phyloP scores from a whole-genome alignment of 2,329 filamentous ascomycete species.

The Clonostachys sp. region DNA sequence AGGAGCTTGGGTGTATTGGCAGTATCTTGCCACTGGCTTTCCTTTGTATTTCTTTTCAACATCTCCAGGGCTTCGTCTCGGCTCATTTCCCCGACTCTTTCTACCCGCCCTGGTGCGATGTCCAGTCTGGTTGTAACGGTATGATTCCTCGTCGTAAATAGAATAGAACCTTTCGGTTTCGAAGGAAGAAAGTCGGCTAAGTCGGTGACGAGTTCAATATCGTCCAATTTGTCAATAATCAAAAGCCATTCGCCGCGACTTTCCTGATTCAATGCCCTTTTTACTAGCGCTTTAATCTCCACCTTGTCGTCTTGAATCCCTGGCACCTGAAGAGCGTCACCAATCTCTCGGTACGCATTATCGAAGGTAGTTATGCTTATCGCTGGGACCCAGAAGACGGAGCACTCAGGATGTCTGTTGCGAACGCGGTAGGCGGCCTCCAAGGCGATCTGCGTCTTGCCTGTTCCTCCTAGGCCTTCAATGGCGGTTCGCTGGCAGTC shows the following conservation, averaged over 20 bases:
- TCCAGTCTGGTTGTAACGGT: no score
- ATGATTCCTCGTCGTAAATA: conserved; percentile 8
- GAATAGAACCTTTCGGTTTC: conserved; percentile 6
- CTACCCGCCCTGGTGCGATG: conserved; percentile 1
- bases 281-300: conserved; percentile 28
- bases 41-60: conserved; percentile 8
- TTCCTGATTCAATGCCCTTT: conserved; percentile 18
- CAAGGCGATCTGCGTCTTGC: conserved; percentile 32
- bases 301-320: conserved; percentile 22
- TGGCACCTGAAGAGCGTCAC: conserved; percentile 12
- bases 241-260: conserved; percentile 28
- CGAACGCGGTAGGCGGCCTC: conserved; percentile 21
- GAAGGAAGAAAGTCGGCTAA: conserved; percentile 19
- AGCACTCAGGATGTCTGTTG: conserved; percentile 17
- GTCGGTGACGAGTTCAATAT: conserved; percentile 18
- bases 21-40: not conserved
- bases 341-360: conserved; percentile 25
- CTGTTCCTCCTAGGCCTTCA: conserved; percentile 24
- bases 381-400: conserved; percentile 33
- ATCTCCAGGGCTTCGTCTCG: conserved; percentile 11
- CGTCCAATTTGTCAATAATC: conserved; percentile 39
- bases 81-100: conserved; percentile 9
- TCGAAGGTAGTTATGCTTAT: conserved; percentile 19
- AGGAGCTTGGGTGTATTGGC: conserved; percentile 7
- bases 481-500: conserved; percentile 8